These are phyloP conservation scores for Sclerotinia minor DNA, from an alignment of 2,329 filamentous ascomycete species.

Conservation along the genomic window DNA sequence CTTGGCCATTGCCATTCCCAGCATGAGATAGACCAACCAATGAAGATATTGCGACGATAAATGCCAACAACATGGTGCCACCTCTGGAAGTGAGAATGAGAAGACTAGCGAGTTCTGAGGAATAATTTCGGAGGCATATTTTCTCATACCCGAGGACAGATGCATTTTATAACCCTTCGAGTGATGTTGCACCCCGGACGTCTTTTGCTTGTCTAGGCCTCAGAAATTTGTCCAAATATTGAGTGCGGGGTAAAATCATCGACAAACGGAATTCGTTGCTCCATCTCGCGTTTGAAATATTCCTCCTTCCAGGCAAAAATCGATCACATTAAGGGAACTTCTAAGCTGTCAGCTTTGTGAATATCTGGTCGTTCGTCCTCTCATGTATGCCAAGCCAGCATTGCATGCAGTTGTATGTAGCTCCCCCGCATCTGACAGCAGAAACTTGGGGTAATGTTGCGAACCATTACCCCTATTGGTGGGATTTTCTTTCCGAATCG, in stretches of 20 bases:
- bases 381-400: constrained; percentile 14
- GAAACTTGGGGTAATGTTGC: background rate
- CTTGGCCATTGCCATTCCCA: background rate
- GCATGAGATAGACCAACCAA: background rate
- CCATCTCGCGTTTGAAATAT: constrained; percentile 6
- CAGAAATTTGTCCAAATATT: background rate
- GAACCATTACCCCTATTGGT: constrained; percentile 16
- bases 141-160: background rate
- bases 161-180: constrained; percentile 6
- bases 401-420: constrained; percentile 11
- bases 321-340: background rate
- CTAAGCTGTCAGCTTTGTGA: background rate
- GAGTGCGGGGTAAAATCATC: constrained; percentile 2
- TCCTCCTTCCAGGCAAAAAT: background rate
- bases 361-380: background rate
- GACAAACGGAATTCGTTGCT: constrained; percentile 10
- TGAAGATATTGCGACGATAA: background rate
- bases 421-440: constrained; percentile 17
- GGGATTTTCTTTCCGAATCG: constrained; percentile 11
- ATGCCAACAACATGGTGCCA: background rate
- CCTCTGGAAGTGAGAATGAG: background rate
- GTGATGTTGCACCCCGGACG: background rate
- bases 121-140: background rate
- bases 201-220: background rate
- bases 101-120: background rate